A percentile compares a stretch with the other conserved stretches of the same genome.
Conservation (phyloP, 805 yeast species). For the Lipomyces kockii region DNA sequence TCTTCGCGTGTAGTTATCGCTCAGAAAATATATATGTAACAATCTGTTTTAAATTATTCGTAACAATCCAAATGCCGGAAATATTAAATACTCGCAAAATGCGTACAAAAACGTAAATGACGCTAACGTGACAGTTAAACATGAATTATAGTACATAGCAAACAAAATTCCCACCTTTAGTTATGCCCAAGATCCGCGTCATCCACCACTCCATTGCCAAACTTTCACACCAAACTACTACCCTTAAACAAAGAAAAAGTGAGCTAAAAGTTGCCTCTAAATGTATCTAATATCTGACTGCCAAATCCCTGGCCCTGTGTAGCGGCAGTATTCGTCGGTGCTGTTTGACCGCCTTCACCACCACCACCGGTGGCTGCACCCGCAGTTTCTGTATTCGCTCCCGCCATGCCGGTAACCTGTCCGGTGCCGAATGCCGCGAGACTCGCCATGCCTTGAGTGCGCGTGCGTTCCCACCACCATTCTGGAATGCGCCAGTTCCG, state of each 20-base stretch:
- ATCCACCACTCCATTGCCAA: background rate
- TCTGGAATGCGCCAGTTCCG: conserved; percentile 49
- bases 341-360: conserved; percentile 3
- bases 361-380: conserved; percentile 1
- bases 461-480: conserved; percentile 32
- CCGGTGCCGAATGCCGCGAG: conserved; percentile 20
- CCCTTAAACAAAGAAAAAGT: background rate
- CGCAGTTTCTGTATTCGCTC: conserved; percentile 11
- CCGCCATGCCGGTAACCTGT: conserved; percentile 19
- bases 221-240: background rate
- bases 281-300: conserved; percentile 31
- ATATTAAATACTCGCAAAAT: background rate
- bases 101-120: background rate
- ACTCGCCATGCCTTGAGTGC: conserved; percentile 12
- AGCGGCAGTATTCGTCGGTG: conserved; percentile 3
- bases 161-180: background rate
- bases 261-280: conserved; percentile 20
- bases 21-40: too few relatives aligned
- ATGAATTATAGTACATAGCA: background rate
- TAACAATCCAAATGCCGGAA: background rate
- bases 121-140: background rate
- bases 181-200: background rate
- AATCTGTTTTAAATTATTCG: background rate
- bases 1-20: too few relatives aligned
- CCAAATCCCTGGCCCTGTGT: conserved; percentile 20